phyloP scores from a whole-genome alignment of 78 protist genomes.

The Polysphondylium violaceum region DNA sequence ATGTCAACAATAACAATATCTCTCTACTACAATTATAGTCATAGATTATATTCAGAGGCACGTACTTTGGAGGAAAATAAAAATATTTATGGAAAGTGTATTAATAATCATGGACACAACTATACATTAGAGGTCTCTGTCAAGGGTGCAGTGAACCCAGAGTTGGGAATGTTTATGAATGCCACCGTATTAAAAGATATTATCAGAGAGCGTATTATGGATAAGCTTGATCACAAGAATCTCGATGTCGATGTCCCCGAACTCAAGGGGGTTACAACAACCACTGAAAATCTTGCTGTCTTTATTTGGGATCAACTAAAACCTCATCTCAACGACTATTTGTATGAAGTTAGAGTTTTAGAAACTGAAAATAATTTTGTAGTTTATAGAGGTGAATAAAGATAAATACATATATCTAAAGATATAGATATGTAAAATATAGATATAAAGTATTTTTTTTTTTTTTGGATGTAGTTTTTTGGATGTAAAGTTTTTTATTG shows the following conservation, averaged over 20 bases:
- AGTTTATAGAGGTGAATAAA: conserved; percentile 71
- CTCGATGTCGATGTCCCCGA: conserved; percentile 78
- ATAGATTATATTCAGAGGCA: conserved; percentile 70
- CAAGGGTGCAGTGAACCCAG: conserved; percentile 49
- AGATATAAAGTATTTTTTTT: too few relatives aligned
- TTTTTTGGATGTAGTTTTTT: too few relatives aligned
- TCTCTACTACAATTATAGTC: conserved; percentile 38
- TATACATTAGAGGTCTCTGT: conserved; percentile 82
- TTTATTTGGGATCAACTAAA: conserved; percentile 54
- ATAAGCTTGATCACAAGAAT: conserved; percentile 80
- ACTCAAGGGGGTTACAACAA: conserved; percentile 59
- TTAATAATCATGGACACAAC: conserved; percentile 84
- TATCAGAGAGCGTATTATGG: conserved; percentile 51
- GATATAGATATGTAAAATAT: too few relatives aligned
- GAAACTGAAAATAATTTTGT: conserved; percentile 84
- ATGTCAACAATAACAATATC: too few relatives aligned
- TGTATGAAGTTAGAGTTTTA: conserved; percentile 72
- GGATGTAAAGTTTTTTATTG: too few relatives aligned
- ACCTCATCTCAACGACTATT: background rate
- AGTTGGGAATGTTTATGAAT: conserved; percentile 85
- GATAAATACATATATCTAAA: too few relatives aligned
- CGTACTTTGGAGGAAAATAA: conserved; percentile 69
- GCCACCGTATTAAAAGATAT: conserved; percentile 64
- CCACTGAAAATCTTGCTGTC: conserved; percentile 84
- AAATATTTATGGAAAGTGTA: conserved; percentile 84